Evolutionary conservation across 139 green algal genomes (phyloP), one percentile per base, ranked within the genome.

Genomic region (Asterochloris erici): DNA sequence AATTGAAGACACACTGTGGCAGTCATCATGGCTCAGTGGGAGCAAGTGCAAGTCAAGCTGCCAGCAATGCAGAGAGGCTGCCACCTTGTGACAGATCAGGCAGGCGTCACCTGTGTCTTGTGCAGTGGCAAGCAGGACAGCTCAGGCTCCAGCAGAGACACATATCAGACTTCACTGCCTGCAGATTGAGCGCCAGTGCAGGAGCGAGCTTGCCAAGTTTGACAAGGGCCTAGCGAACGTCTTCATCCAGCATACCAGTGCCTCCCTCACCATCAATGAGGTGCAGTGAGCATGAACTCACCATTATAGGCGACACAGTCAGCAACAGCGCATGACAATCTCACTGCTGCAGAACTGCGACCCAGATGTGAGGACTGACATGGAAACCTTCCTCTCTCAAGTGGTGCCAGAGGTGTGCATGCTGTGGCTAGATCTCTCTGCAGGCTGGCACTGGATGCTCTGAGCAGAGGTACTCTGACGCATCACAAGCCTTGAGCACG

Each of bases 231-330:
- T 93, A 24, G 86, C 78, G 24, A 87, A 91, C 79, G 79, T 93
- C 10, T 92, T 93, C 83, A 87, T 94, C 21, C 87, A 91, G 76
- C 91, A 94, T 85, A 94, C 91, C 0, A 90, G 83, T 38, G 91
- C 91, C 23, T 89, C 82, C 2, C 84, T 94, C 4, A 94, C 91
- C 29, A 92, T 94, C 77, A 94, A 94, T 80, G 91, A 94, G 88
- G 89, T 91, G 62, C 15, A 73, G 12, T 54, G n/a, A 26, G 47
- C 17, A 23, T 24, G 15, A 28, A 27, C 2, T 23, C 26, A 15
- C 28, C 14, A 29, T 66, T 68, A 21, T 54, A 71, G 14, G 12
- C 60, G n/a, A 21, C 17, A 13, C 28, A 63, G 12, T 0, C 27
- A 47, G 12, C 23, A 47, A 29, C 17, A 73, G 70, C 47, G 38